phyloP scores from a whole-genome alignment of 2,329 filamentous ascomycete species.

The Truncatella angustata region DNA sequence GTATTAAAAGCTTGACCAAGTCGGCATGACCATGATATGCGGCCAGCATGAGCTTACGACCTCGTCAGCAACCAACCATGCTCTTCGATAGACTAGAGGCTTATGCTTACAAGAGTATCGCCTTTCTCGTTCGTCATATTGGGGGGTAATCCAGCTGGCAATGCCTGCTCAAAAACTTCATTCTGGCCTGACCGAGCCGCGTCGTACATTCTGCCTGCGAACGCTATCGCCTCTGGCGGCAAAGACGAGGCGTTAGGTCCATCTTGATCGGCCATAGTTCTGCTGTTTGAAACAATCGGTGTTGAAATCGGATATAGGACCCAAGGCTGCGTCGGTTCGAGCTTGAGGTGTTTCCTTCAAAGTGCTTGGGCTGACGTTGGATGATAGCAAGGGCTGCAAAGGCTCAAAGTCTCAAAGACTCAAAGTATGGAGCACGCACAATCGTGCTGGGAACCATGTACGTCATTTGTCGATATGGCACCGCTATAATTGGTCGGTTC shows the following conservation, averaged over 20 bases:
- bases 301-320: too few relatives aligned
- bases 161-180: slow-evolving; percentile 58
- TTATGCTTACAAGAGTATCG: slow-evolving; percentile 60
- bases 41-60: slow-evolving; percentile 65
- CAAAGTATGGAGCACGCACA: too few relatives aligned
- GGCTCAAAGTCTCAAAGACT: too few relatives aligned
- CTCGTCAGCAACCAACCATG: not conserved
- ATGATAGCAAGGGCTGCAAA: too few relatives aligned
- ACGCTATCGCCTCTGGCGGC: slow-evolving; percentile 63
- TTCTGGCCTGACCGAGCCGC: slow-evolving; percentile 60
- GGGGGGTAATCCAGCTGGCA: slow-evolving; percentile 63
- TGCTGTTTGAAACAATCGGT: too few relatives aligned
- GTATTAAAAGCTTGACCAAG: slow-evolving; percentile 58
- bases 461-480: not conserved
- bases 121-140: slow-evolving; percentile 74
- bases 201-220: slow-evolving; percentile 66
- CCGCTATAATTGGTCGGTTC: not conserved
- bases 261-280: slow-evolving; percentile 18
- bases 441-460: not conserved
- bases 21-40: slow-evolving; percentile 66
- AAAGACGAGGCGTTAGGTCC: slow-evolving; percentile 30
- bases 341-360: too few relatives aligned
- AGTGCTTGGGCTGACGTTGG: too few relatives aligned
- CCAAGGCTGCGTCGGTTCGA: too few relatives aligned
- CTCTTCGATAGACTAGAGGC: not conserved